phyloP scores from a whole-genome alignment of 2,329 filamentous ascomycete genomes.

The Colletotrichum sp. region DNA sequence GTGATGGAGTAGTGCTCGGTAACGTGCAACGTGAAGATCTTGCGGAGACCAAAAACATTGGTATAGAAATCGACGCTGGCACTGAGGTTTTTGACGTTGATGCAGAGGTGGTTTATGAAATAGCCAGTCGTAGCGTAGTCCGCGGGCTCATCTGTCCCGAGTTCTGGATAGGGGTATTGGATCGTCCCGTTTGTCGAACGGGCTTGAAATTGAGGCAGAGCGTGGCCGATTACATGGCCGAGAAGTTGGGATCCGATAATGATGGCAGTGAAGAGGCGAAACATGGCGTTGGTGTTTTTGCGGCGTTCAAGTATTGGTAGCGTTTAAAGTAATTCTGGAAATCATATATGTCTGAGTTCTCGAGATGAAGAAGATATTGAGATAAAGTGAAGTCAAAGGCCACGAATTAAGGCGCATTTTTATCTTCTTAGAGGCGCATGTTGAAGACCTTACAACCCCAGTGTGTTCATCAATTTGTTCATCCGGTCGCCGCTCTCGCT shows the following conservation, averaged over 20 bases:
- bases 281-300: not conserved
- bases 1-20: slow-evolving; percentile 32
- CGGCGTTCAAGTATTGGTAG: not conserved
- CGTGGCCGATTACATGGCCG: not conserved
- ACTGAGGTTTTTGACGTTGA: slow-evolving; percentile 33
- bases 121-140: slow-evolving; percentile 32
- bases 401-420: not conserved
- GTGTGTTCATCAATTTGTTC: not conserved
- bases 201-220: not conserved
- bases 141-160: slow-evolving; percentile 24
- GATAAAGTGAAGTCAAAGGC: not conserved
- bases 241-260: not conserved
- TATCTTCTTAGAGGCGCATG: not conserved
- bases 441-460: not conserved
- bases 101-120: slow-evolving; percentile 37
- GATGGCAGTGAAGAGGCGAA: not conserved
- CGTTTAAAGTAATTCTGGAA: not conserved
- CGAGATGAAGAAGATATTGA: not conserved
- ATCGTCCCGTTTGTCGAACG: not conserved
- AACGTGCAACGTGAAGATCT: slow-evolving; percentile 34
- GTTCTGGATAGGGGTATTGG: not conserved
- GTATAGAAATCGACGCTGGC: slow-evolving; percentile 36
- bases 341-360: not conserved
- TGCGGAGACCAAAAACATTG: slow-evolving; percentile 35
- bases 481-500: not conserved